phyloP scores from a whole-genome alignment of 805 yeast species.

The Wickerhamomyces mucosus region DNA sequence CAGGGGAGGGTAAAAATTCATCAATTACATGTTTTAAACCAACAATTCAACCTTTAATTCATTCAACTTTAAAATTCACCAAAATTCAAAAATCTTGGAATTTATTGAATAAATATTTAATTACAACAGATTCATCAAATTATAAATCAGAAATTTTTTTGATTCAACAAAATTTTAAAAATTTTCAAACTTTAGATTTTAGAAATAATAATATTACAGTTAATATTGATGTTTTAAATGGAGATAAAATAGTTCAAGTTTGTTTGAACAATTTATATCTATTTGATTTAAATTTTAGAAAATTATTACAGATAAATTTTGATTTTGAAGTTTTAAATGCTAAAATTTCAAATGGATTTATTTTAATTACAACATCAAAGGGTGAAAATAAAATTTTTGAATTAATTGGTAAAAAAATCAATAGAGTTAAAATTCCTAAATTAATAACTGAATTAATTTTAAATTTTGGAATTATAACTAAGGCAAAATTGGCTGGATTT shows the following conservation, averaged over 20 bases:
- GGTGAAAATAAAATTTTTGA: conserved; percentile 63
- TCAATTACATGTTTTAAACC: conserved; percentile 56
- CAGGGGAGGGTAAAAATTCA: conserved; percentile 52
- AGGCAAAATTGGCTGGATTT: conserved; percentile 26
- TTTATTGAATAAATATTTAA: conserved; percentile 47
- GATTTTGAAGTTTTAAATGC: conserved; percentile 60
- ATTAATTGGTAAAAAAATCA: conserved; percentile 26
- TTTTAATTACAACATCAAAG: conserved; percentile 53
- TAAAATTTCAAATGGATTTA: conserved; percentile 49
- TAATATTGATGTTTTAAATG: conserved; percentile 49
- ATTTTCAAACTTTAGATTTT: conserved; percentile 53
- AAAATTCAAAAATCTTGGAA: conserved; percentile 75
- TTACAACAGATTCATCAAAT: conserved; percentile 61
- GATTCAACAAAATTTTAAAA: conserved; percentile 50
- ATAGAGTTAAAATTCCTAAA: conserved; percentile 27
- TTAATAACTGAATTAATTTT: conserved; percentile 39
- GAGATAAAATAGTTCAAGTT: conserved; percentile 62
- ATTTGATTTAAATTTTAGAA: conserved; percentile 53
- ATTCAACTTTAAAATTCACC: conserved; percentile 61
- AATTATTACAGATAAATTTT: conserved; percentile 38
- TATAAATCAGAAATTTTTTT: conserved; percentile 61
- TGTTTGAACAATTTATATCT: conserved; percentile 56
- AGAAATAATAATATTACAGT: conserved; percentile 55
- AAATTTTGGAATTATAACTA: conserved; percentile 59
- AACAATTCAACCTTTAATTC: conserved; percentile 56